Evolutionary conservation across 192 early-diverging fungal species (phyloP), one percentile per base, ranked within the genome.

Genomic region (Polychytrium aggregatum): DNA sequence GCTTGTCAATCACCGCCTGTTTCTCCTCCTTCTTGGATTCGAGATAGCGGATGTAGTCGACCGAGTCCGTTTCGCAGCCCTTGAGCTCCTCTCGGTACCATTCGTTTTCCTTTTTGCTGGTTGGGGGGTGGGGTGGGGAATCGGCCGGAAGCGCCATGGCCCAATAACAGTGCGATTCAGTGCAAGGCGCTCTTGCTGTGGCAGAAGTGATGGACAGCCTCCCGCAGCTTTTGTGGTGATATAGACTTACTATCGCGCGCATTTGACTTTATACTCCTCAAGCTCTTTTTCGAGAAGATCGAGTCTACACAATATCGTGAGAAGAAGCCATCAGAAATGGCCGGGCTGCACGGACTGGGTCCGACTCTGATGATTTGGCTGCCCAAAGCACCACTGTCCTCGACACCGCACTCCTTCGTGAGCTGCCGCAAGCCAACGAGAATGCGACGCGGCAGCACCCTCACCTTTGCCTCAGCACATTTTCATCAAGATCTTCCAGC

Each of bases 21-120:
- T 74, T 74, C 53, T 74, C 72, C 6, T 44, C 38, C 35, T 68
- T 67, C 44, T 74, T 74, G 17, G 48, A 29, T 20, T 72, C 52
- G 2, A 74, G 56, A 48, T 71, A 74, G n/a, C 36, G 18, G 30
- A 74, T 68, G 62, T 74, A 74, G 13, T 74, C 62, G 4, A 60
- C 60, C 28, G 68, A 72, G 39, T 74, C 72, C 34, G 53, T 56
- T 44, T 74, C 53, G 20, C 56, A 61, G 6, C 59, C 39, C 45
- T 74, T 68, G 36, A 74, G 71, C 46, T 74, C 72, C 13, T 60
- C 41, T 3, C 67, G 48, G 50, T 71, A 74, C 72, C 72, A 74
- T n/a, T 67, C 68, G 48, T 74, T 74, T 41, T 74, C 72, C 11
- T 44, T 37, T 37, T 74, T 74, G 43, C 71, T 72, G 34, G n/a